Conservation (phyloP, 768 basidiomycete species). For the Boletus edulis region DNA sequence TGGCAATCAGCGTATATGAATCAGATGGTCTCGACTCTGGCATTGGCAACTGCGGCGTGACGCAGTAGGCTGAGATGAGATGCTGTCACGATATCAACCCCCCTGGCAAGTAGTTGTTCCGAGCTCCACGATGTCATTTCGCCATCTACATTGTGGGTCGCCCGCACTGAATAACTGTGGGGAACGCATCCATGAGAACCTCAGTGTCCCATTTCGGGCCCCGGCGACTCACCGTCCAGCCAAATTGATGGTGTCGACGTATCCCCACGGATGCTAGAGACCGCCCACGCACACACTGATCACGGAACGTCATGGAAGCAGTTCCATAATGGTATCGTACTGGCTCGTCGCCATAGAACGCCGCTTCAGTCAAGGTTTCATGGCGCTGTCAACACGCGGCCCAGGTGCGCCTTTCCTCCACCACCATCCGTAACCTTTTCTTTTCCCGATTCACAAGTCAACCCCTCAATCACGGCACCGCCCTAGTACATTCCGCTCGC, state of each 20-base stretch:
- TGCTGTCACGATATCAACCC: constrained; percentile 4
- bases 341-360: constrained; percentile 29
- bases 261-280: constrained; percentile 19
- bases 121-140: constrained; percentile 19
- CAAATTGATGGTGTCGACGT: neutral
- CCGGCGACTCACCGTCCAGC: constrained; percentile 8
- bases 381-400: constrained; percentile 33
- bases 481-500: constrained; percentile 13
- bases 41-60: constrained; percentile 14
- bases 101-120: constrained; percentile 11
- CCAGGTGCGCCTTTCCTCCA: constrained; percentile 29
- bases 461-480: constrained; percentile 24
- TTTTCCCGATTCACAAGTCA: constrained; percentile 20
- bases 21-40: constrained; percentile 15
- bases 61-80: constrained; percentile 18
- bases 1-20: constrained; percentile 20
- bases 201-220: constrained; percentile 11
- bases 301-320: constrained; percentile 28
- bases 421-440: constrained; percentile 20
- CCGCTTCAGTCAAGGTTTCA: constrained; percentile 35
- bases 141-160: constrained; percentile 10
- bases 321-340: constrained; percentile 26
- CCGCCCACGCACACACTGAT: constrained; percentile 15
- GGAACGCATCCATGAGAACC: constrained; percentile 17
- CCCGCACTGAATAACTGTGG: constrained; percentile 14